Evolutionary conservation across 2,329 filamentous ascomycete species (phyloP).

Genomic region (Keithomyces neogunnii): DNA sequence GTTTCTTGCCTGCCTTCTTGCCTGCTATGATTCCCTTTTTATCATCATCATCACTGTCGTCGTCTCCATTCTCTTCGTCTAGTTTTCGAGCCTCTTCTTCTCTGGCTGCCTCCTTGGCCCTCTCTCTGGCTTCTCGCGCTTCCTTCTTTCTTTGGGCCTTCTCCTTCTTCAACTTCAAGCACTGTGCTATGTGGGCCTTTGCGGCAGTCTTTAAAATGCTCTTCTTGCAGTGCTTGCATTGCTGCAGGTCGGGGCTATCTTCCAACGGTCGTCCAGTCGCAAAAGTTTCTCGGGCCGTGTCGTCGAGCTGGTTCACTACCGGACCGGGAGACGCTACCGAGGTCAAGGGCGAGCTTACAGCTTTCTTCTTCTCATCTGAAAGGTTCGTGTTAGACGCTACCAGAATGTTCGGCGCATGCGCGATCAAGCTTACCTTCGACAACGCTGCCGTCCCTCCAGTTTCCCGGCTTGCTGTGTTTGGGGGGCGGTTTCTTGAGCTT

Average conservation of each 20-base stretch:
- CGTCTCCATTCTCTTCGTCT: conserved; percentile 39
- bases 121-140: conserved; percentile 60
- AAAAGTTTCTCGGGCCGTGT: conserved; percentile 70
- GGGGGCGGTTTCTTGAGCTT: conserved; percentile 56
- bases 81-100: conserved; percentile 47
- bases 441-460: conserved; percentile 61
- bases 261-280: conserved; percentile 72
- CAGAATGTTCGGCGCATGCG: background rate
- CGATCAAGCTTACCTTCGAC: conserved; percentile 43
- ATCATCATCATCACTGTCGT: conserved; percentile 36
- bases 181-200: conserved; percentile 73
- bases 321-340: conserved; percentile 42
- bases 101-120: conserved; percentile 53
- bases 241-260: conserved; percentile 68
- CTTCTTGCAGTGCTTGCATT: conserved; percentile 94
- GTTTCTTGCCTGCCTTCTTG: conserved; percentile 65
- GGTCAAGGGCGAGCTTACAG: conserved; percentile 31
- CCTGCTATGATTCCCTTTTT: conserved; percentile 32
- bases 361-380: conserved; percentile 47
- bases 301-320: conserved; percentile 62
- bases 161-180: conserved; percentile 75
- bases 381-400: background rate
- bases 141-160: conserved; percentile 72
- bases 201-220: conserved; percentile 69
- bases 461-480: conserved; percentile 58